These are phyloP conservation scores for Ophiostoma perfectum DNA, from an alignment of 2,329 filamentous ascomycete species.

Conservation along the genomic window DNA sequence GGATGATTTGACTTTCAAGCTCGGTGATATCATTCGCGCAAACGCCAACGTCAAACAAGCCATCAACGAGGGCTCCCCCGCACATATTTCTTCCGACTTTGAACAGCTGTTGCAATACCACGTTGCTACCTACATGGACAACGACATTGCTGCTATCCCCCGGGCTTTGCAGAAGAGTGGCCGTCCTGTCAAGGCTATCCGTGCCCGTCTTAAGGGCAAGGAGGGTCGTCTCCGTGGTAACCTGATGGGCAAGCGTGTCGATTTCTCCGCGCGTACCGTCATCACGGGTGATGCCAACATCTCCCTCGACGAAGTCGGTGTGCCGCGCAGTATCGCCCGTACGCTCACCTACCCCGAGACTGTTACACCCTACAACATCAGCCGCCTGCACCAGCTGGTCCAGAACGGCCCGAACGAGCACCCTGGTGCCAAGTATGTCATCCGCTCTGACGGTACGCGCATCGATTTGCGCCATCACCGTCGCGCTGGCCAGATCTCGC, in stretches of 20 bases:
- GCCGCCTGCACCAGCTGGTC: conserved; percentile 81
- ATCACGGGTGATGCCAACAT: conserved; percentile 98
- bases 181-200: conserved; percentile 91
- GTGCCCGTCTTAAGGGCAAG: conserved; percentile 96
- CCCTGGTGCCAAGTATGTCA: conserved; percentile 93
- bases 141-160: conserved; percentile 93
- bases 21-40: conserved; percentile 95
- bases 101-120: conserved; percentile 93
- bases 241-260: conserved; percentile 98
- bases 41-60: conserved; percentile 92
- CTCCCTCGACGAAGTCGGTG: conserved; percentile 93
- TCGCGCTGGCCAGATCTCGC: conserved; percentile 73
- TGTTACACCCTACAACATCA: conserved; percentile 96
- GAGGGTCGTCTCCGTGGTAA: conserved; percentile 97
- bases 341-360: conserved; percentile 95
- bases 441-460: conserved; percentile 85
- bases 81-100: conserved; percentile 87
- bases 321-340: conserved; percentile 85
- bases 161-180: conserved; percentile 96
- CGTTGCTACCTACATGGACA: conserved; percentile 99
- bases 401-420: conserved; percentile 92
- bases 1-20: conserved; percentile 98
- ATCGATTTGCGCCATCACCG: conserved; percentile 94
- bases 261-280: conserved; percentile 98
- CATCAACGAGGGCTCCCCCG: conserved; percentile 83